Evolutionary conservation across 768 basidiomycete species (phyloP), one percentile per base, ranked within the genome.

Genomic region (Boletus reticuloceps): DNA sequence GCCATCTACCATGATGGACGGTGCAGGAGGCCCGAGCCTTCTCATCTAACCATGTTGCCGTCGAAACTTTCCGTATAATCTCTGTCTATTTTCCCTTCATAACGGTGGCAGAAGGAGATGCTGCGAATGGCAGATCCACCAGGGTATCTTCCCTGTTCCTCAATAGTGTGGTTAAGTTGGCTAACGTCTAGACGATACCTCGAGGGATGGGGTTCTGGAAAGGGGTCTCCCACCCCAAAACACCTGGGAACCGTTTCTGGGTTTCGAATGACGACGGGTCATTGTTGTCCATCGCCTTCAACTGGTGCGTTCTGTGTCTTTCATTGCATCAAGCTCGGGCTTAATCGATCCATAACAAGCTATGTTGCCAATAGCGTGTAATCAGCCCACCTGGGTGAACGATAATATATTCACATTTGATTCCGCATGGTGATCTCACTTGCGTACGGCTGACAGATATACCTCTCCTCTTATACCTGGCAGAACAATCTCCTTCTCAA

Each of bases 201-300:
- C 59, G 60, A 49, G 60, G 58, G 43, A 47, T 62, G 31, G 49
- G 55, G 2, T 53, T 54, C 16, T 57, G 55, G 59, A 61, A 34
- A 44, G 47, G 51, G 37, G 27, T 60, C 1, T 47, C 12, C 14
- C 59, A 61, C 40, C 34, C 45, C 4, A 53, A 56, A 40, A 42
- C 1, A 27, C 10, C 39, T 61, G 5, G 55, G 60, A 22, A 57
- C 31, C 10, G 39, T 25, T 1, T 43, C 17, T 25, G 59, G 51
- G 17, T 56, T 60, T 41, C 48, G 51, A 27, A 27, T 27, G 27
- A 27, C 27, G 8, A 8, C 27, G 27, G 27, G 27, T 27, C 27
- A 44, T 53, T 19, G 1, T 32, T 25, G 22, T 25, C 43, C 27
- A 38, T 41, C 44, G 44, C 11, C 59, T 61, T 50, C 44, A 44